Percentiles rank a stretch among this genome's conserved stretches.
phyloP scores from a whole-genome alignment of 208 protist species.

The Trypanosoma grayi region DNA sequence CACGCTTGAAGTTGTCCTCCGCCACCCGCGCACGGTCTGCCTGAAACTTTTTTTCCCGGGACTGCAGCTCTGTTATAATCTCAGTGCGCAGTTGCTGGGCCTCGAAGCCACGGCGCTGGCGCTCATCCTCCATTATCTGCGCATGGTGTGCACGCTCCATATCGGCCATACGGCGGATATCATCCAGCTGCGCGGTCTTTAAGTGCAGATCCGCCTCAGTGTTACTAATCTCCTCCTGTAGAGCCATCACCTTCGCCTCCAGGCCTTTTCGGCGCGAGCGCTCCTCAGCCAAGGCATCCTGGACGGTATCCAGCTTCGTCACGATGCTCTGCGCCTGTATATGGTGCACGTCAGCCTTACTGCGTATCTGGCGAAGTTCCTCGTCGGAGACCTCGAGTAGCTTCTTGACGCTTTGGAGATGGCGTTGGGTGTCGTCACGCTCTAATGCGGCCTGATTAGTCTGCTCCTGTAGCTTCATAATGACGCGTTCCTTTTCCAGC shows the following conservation, averaged over 20 bases:
- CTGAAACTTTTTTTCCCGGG: conserved; percentile 41
- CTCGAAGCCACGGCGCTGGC: conserved; percentile 46
- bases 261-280: conserved; percentile 44
- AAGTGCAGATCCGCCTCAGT: conserved; percentile 33
- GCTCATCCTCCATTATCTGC: conserved; percentile 74
- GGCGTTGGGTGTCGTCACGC: conserved; percentile 71
- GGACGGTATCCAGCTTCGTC: conserved; percentile 31
- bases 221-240: conserved; percentile 32
- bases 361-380: conserved; percentile 57
- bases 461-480: conserved; percentile 60
- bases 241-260: conserved; percentile 28
- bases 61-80: conserved; percentile 59
- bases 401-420: conserved; percentile 60
- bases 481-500: conserved; percentile 48
- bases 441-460: conserved; percentile 29
- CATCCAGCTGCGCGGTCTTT: conserved; percentile 38
- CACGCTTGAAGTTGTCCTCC: conserved; percentile 59
- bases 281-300: conserved; percentile 43
- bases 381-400: conserved; percentile 51
- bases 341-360: conserved; percentile 40
- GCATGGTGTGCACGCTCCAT: conserved; percentile 50
- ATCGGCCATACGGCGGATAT: conserved; percentile 46
- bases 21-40: conserved; percentile 44
- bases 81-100: conserved; percentile 61
- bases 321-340: conserved; percentile 41